phyloP scores from a whole-genome alignment of 2,329 filamentous ascomycete species.

The Ceratocystis albifundus region DNA sequence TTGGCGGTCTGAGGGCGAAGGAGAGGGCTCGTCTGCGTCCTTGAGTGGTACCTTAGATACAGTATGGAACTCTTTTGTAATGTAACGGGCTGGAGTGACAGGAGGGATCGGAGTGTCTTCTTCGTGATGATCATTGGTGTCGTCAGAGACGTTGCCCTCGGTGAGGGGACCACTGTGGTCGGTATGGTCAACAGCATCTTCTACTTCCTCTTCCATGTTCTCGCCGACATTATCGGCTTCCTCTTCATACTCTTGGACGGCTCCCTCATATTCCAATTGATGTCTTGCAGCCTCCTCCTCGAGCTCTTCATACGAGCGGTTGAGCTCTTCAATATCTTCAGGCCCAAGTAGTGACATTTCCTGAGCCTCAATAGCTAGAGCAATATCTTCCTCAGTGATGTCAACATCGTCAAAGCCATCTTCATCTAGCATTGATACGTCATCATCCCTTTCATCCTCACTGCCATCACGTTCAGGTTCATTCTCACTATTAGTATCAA shows the following conservation, averaged over 20 bases:
- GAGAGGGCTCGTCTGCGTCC: slow-evolving; percentile 48
- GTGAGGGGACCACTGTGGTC: too few relatives aligned
- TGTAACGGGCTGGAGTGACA: slow-evolving; percentile 44
- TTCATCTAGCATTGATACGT: slow-evolving; percentile 26
- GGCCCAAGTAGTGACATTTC: slow-evolving; percentile 47
- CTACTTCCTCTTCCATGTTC: neutral
- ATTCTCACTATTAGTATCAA: slow-evolving; percentile 25
- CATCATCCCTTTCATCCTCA: slow-evolving; percentile 24
- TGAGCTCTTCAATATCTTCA: slow-evolving; percentile 31
- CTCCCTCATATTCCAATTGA: slow-evolving; percentile 11
- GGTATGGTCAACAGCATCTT: too few relatives aligned
- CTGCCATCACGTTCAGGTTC: neutral
- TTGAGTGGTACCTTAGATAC: slow-evolving; percentile 69
- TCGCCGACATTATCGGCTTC: slow-evolving; percentile 22
- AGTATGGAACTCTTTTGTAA: slow-evolving; percentile 50
- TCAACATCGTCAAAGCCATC: slow-evolving; percentile 38
- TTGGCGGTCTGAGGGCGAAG: slow-evolving; percentile 36
- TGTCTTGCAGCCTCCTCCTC: slow-evolving; percentile 22
- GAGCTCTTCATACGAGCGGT: slow-evolving; percentile 20
- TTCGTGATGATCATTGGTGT: slow-evolving; percentile 7
- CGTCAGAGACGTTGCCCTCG: neutral
- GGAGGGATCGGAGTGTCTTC: slow-evolving; percentile 31
- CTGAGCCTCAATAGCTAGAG: slow-evolving; percentile 46
- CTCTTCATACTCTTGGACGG: neutral
- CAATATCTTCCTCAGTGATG: slow-evolving; percentile 45